Evolutionary conservation across 495 filamentous ascomycete species (phyloP).

Genomic region (Eremomyces bilateralis): DNA sequence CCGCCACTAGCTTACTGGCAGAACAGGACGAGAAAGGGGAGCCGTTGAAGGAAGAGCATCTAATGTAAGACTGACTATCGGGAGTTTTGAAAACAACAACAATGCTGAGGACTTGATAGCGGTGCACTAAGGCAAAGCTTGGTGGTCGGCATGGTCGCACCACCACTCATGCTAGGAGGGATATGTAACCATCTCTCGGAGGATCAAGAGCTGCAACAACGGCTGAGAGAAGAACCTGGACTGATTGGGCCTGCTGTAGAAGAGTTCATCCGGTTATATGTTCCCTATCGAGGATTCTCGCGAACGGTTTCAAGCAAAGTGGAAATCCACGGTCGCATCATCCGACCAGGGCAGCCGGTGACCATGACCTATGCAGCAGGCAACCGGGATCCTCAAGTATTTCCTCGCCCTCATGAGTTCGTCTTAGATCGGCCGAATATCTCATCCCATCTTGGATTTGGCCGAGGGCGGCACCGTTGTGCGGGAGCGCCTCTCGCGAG

Average conservation of each 20-base stretch:
- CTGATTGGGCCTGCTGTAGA: conserved; percentile 4
- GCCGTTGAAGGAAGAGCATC: conserved; percentile 2
- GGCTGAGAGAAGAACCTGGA: conserved; percentile 1
- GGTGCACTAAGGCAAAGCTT: conserved; percentile 3
- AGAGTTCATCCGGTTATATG: conserved; percentile 5
- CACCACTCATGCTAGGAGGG: conserved; percentile 3
- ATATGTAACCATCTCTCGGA: conserved; percentile 1
- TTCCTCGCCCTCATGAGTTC: conserved; percentile 5
- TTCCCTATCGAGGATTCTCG: conserved; percentile 4
- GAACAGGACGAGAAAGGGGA: conserved; percentile 2
- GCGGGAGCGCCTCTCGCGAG: conserved; percentile 7
- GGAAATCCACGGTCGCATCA: conserved; percentile 1
- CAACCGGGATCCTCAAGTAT: conserved; percentile 3
- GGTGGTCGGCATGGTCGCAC: conserved; percentile 5
- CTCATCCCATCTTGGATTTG: conserved; percentile 5
- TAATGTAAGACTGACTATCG: conserved; percentile 3
- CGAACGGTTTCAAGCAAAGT: conserved; percentile 1
- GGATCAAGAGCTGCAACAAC: conserved; percentile 3
- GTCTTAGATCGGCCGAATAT: conserved; percentile 5
- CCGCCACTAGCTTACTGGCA: conserved; percentile 3
- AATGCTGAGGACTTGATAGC: no score
- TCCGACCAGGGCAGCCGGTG: conserved; percentile 2
- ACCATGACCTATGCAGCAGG: conserved; percentile 5
- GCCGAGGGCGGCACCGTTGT: conserved; percentile 6
- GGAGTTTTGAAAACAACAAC: background rate